Base-by-base conservation (phyloP, 352 stramenopile species). In the Pythium phragmitis region DNA sequence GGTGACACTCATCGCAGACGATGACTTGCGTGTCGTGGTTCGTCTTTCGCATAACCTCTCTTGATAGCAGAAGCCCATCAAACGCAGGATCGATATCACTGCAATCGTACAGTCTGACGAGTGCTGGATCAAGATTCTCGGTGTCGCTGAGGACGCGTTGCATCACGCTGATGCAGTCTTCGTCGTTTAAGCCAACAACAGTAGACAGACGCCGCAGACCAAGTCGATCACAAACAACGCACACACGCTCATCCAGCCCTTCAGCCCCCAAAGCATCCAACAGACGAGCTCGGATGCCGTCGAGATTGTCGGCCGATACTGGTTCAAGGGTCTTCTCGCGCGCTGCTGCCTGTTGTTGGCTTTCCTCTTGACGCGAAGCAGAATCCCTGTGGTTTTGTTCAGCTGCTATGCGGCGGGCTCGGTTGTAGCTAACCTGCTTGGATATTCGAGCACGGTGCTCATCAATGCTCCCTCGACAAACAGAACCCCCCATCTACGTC, bases 61-160 rank as follows among this genome's bases (percentile, higher is more conserved):
- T 30, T 6, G 33, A 30, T 5, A 58, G 13, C 51, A 45, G 17
- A 2, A 58, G 16, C 1, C 8, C 16, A 9, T 9, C 8, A 11
- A 58, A 17, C 34, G 3, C 2, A 14, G 47, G 17, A 33, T 53
- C 17, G 1, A 67, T 59, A 21, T 54, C 17, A 11, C 7, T 19
- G 30, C 60, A 67, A 17, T 19, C 8, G 41, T 67, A 67, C 28
- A 54, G 51, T 13, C 16, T n/a, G 16, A 30, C 26, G 16, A 61
- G n/a, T 4, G 33, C 17, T 3, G 23, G 16, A 56, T 36, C 48
- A 33, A 16, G 9, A 5, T 2, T 36, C 6, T 54, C 48, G 11
- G 21, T 30, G 26, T 2, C 4, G 26, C 26, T 28, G 26, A 28
- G 26, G 4, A 28, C 26, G 26, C 16, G n/a, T 16, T 36, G 47